These are phyloP conservation scores for Candida sojae DNA, from an alignment of 1,139 yeast species.

Conservation along the genomic window DNA sequence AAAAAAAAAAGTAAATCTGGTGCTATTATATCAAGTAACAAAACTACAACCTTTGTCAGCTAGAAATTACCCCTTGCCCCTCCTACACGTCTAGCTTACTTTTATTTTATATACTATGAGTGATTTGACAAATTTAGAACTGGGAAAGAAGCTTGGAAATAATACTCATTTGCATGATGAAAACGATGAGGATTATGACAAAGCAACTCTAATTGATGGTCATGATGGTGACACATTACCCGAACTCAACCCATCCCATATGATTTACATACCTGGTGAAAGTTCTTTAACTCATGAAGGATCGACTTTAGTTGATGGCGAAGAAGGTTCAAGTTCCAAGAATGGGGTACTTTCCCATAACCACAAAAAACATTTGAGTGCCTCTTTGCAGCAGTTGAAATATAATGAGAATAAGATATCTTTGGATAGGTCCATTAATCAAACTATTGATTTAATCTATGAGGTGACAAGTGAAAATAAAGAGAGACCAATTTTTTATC, in stretches of 20 bases:
- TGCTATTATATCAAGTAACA: constrained; percentile 2
- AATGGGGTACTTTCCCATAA: constrained; percentile 4
- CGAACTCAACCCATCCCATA: constrained; percentile 23
- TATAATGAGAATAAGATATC: constrained; percentile 68
- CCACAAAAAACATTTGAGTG: constrained; percentile 22
- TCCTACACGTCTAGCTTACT: not conserved
- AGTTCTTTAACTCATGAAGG: constrained; percentile 27
- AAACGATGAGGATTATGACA: constrained; percentile 16
- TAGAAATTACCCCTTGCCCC: no score
- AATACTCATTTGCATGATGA: not conserved
- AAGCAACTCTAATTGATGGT: constrained; percentile 17
- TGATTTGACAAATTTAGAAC: constrained; percentile 7
- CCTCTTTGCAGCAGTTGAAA: constrained; percentile 64
- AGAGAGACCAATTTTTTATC: constrained; percentile 67
- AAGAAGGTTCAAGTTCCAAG: constrained; percentile 12
- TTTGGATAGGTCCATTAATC: constrained; percentile 62
- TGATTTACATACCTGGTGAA: constrained; percentile 36
- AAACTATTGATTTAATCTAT: constrained; percentile 53
- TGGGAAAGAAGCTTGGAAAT: not conserved
- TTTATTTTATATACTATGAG: constrained; percentile 4
- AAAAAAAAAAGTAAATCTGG: not conserved
- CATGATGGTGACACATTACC: constrained; percentile 12
- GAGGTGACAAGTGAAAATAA: constrained; percentile 59
- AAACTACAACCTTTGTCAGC: no score
- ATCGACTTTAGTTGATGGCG: constrained; percentile 31